A percentile compares a stretch with the other conserved stretches of the same genome.
Evolutionary conservation across 2,329 filamentous ascomycete species (phyloP).

Genomic region (Penicillium sp.): DNA sequence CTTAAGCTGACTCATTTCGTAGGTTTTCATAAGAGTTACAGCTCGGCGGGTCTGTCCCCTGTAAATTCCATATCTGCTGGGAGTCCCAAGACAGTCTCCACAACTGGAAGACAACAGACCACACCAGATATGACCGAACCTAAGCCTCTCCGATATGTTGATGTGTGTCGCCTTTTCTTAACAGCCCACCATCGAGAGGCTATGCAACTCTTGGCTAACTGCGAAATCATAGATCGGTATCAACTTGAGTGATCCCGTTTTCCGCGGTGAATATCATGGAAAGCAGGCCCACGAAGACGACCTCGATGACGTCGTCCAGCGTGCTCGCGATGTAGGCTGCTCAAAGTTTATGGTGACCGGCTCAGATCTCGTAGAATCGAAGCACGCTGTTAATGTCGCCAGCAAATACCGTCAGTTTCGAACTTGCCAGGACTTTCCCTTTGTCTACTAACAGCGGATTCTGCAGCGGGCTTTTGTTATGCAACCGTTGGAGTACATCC

Average conservation of each 20-base stretch:
- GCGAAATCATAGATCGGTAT: slow-evolving; percentile 67
- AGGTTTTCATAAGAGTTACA: background rate
- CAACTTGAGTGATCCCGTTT: slow-evolving; percentile 92
- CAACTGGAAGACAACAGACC: slow-evolving; percentile 2
- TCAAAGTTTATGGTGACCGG: slow-evolving; percentile 90
- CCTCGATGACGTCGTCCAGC: slow-evolving; percentile 65
- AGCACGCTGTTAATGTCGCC: slow-evolving; percentile 70
- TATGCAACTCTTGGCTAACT: slow-evolving; percentile 11
- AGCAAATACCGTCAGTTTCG: slow-evolving; percentile 64
- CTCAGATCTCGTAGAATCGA: slow-evolving; percentile 76
- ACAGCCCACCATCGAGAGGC: background rate
- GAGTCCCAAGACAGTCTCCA: slow-evolving; percentile 11
- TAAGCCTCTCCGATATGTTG: slow-evolving; percentile 44
- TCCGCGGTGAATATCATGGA: slow-evolving; percentile 78
- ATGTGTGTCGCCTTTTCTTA: slow-evolving; percentile 35
- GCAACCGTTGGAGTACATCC: slow-evolving; percentile 93
- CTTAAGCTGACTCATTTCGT: background rate
- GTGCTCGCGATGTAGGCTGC: slow-evolving; percentile 76
- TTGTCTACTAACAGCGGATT: background rate
- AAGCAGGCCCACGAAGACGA: slow-evolving; percentile 57
- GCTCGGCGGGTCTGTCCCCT: background rate
- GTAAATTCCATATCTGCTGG: slow-evolving; percentile 1
- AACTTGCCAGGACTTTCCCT: background rate
- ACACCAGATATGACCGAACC: slow-evolving; percentile 34
- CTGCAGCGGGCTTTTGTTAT: slow-evolving; percentile 73